Base-by-base conservation (phyloP, 2,329 filamentous ascomycete genomes). In the Dothidotthia symphoricarpi region DNA sequence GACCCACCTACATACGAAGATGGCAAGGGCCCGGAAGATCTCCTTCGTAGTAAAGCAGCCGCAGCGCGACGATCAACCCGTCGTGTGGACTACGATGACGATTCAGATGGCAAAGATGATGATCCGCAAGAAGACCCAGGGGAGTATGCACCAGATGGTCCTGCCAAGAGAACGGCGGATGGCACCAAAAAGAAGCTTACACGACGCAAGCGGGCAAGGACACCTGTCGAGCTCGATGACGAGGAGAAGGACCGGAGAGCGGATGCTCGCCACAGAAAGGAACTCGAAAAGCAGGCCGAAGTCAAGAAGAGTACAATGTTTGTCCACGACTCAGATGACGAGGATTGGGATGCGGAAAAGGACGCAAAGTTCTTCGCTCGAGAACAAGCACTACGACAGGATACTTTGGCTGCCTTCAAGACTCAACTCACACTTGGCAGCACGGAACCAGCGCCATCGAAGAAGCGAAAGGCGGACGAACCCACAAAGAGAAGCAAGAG, bases 261-360 rank as follows among this genome's bases (percentile, higher is more conserved):
- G 10, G 75, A 76, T 10, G 77, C 75, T 37, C 75, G 83, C 25
- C 76, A 80, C 36, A 74, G 82, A 35, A 84, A 80, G 50, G 83
- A 95, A 50, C 71, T 79, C n/a, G 88, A 90, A 57, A 89, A 89
- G 67, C 76, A 81, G 32, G 74, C 75, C 22, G 86, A 85, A 61
- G 19, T 22, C 19, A 85, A 93, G 69, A 97, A 96, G 73, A 94
- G 86, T 55, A 82, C 83, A 16, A 69, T 91, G 26, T 91, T 82
- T 55, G 85, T 98, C 34, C 80, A 85, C 41, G 82, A 84, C 25
- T 88, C 85, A 51, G 93, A 97, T 61, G 93, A 97, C 36, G 89
- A 95, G 52, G 89, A 95, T 49, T 83, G 78, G 47, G 88, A 95
- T 57, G 81, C 78, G 24, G 88, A 89, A 31, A 78, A 80, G 39